Evolutionary conservation across 805 yeast genomes (phyloP), one percentile per base, ranked within the genome.

Genomic region (Suhomyces pyralidae): DNA sequence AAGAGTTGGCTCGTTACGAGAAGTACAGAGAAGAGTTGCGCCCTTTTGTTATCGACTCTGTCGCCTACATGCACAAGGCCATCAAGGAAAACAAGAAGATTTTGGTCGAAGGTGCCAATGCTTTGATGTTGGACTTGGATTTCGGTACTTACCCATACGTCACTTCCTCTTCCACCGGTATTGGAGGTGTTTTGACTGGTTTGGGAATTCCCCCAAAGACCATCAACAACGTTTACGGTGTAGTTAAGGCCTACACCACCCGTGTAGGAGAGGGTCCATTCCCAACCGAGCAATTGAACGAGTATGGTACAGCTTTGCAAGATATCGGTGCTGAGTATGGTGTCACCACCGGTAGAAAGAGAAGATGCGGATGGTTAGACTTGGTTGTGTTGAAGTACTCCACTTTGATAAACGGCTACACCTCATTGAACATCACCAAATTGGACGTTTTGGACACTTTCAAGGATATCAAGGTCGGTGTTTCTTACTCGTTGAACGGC

Each of bases 251-350:
- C 42, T 94, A 94, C 76, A 94, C 99, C 45, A 94, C 99, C 36
- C 85, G 99, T 74, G 99, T 94, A 51, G 99, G 99, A 64, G 98
- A 92, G 68, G 99, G 99, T 59, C 99, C 99, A 30, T 94, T 94
- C 88, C 97, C 99, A 56, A 86, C 98, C 52, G 99, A 94, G 75
- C 98, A 92, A 70, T 81, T 92, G 68, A 91, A 93, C 70, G 84
- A 76, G 36, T 83, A 77, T 46, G 99, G 99, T 66, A 96, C 88
- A 64, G 82, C 83, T 59, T 79, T 94, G 67, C 99, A 94, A 72
- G 74, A 79, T 44, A 89, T 94, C 57, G 99, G 99, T 65, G 96
- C 92, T 53, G 99, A 94, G 75, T 89, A 69, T 65, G 99, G 99
- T 74, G 99, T 94, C 61, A 94, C 99, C 58, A 94, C 99, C 36